Base-by-base conservation (phyloP, 306 rosid genomes). In the Calophaca sinica region DNA sequence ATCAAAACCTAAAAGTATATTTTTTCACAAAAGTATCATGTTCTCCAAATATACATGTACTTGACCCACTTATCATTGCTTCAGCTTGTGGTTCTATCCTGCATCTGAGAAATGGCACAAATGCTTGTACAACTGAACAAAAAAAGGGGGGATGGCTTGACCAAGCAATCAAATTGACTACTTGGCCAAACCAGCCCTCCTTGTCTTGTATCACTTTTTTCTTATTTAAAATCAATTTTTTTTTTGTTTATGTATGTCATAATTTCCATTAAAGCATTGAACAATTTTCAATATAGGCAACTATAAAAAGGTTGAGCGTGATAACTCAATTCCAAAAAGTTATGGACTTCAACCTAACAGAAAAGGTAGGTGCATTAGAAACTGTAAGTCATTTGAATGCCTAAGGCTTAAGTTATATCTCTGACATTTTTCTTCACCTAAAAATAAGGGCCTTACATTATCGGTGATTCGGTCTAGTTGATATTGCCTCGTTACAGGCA, bases 181-280 rank as follows among this genome's bases (percentile, higher is more conserved):
- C 80, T 54, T 70, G 80, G 79, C 79, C 84, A 84, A 84, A 84
- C 84, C 86, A 86, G 73, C 82, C 87, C 87, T 20, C 90, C 87
- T 36, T 62, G 5, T 14, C 68, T 62, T 15, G 69, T 39, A 62
- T 62, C 35, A 62, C 31, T 20, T 20, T 20, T 20, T 20, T 0
- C 1, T 20, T 20, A 20, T 20, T 20, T 20, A 20, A 20, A 20
- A 20, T 20, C 26, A 20, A 20, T 20, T 20, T 20, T 20, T 20
- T 20, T 20, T 20, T 20, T 20, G 26, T 20, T 20, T 20, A 20
- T 20, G 26, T 20, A 20, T 20, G 26, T 20, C 26, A 0, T 20
- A 20, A 20, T 20, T 20, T 20, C 26, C 63, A 70, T 11, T 38
- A 70, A 54, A 38, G 52, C 64, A 50, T 54, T 20, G 44, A 45